Evolutionary conservation across 164 flowering plant genomes (phyloP), one percentile per base, ranked within the genome.

Genomic region (Tinospora cordifolia): DNA sequence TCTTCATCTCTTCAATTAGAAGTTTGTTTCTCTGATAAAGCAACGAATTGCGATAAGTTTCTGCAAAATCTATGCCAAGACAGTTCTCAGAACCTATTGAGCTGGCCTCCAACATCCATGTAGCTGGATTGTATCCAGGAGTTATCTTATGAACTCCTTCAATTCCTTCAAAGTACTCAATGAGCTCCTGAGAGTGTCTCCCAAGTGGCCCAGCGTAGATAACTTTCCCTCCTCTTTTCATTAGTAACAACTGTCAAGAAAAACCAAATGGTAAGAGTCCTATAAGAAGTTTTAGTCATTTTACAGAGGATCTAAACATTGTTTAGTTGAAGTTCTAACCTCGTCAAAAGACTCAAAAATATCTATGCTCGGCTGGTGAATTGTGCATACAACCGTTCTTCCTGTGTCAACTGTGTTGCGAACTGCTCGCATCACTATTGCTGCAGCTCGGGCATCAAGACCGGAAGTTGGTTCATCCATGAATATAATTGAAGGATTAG

Each of bases 391-490:
- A 12, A 93, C 97, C 1, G 99, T 94, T 74, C 99, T 79, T 38
- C 98, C 99, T 2, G 99, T 92, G 74, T 94, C 97, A 24, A 94
- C 99, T 0, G 99, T 94, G 84, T 90, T 94, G 46, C 99, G 84
- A 30, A 94, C 98, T 10, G 98, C 82, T 70, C 96, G 84, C 98
- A 94, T 94, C 11, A 92, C 99, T 74, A 94, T 94, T 22, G 98
- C 99, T 30, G 99, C 98, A 14, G 99, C 98, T 73, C 99, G 79
- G 13, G 99, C 99, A 80, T 94, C 99, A 39, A 94, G 92, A 25
- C 99, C 99, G 0, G 99, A 90, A 36, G 99, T 94, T 38, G 98
- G 98, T 72, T 94, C 98, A 71, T 94, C 98, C 98, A 92, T 92
- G 84, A 94, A 94, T 59, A 92, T 89, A 76, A 94, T 92, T 7